A percentile compares a stretch with the other conserved stretches of the same genome.
phyloP scores from a whole-genome alignment of 805 yeast genomes.

The Metschnikowia similis region DNA sequence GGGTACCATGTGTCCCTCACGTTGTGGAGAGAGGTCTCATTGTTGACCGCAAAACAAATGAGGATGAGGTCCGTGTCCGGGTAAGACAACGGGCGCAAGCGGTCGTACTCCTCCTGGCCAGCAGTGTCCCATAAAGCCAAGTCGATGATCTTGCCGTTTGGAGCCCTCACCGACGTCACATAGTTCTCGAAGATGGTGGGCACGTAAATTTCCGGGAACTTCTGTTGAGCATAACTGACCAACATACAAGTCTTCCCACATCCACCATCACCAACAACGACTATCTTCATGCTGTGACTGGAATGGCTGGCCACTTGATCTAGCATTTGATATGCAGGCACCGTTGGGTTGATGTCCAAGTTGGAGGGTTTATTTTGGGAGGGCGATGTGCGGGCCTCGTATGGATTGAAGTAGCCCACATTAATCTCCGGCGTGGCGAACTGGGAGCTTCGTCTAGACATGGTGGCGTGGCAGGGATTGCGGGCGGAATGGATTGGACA shows the following conservation, averaged over 20 bases:
- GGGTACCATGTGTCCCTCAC: conserved; percentile 84
- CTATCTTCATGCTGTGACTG: conserved; percentile 48
- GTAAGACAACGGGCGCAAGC: conserved; percentile 73
- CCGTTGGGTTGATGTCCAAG: conserved; percentile 29
- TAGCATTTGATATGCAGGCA: conserved; percentile 33
- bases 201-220: conserved; percentile 67
- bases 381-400: conserved; percentile 16
- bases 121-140: conserved; percentile 87
- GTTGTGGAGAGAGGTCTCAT: conserved; percentile 59
- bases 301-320: conserved; percentile 17
- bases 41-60: conserved; percentile 71
- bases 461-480: neutral
- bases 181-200: conserved; percentile 85
- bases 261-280: conserved; percentile 86
- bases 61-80: conserved; percentile 74
- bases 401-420: conserved; percentile 17
- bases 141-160: conserved; percentile 77
- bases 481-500: neutral
- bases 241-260: conserved; percentile 85
- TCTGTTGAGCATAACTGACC: conserved; percentile 62
- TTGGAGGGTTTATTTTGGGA: conserved; percentile 14
- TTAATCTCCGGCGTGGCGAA: conserved; percentile 13
- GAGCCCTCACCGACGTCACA: conserved; percentile 57
- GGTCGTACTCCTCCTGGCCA: conserved; percentile 82
- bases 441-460: conserved; percentile 10